These are phyloP conservation scores for Termitomyces sp. DNA, from an alignment of 768 basidiomycete species.

Conservation along the genomic window DNA sequence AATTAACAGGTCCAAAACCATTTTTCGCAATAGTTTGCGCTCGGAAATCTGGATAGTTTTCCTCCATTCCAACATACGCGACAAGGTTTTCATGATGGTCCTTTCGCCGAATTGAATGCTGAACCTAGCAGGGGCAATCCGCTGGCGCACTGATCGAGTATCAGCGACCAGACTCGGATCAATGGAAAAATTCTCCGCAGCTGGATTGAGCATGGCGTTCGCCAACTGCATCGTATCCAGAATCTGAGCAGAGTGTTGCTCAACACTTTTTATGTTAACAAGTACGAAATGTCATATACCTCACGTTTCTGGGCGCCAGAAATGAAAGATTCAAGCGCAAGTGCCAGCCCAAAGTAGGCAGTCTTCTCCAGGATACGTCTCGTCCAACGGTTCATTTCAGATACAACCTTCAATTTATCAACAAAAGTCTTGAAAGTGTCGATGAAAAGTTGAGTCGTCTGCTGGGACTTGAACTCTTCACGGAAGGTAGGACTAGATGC, in stretches of 20 bases:
- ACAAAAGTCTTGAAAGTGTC: slow-evolving; percentile 58
- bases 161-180: slow-evolving; percentile 49
- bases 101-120: slow-evolving; percentile 61
- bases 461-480: slow-evolving; percentile 67
- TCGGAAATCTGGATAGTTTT: slow-evolving; percentile 63
- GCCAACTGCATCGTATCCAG: slow-evolving; percentile 52
- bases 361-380: slow-evolving; percentile 65
- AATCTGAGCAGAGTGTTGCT: slow-evolving; percentile 30
- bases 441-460: slow-evolving; percentile 60
- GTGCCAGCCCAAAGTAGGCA: slow-evolving; percentile 59
- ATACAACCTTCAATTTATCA: slow-evolving; percentile 28
- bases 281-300: slow-evolving; percentile 30
- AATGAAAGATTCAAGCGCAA: slow-evolving; percentile 60
- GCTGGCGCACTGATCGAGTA: slow-evolving; percentile 44
- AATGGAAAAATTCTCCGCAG: slow-evolving; percentile 39
- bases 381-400: slow-evolving; percentile 34
- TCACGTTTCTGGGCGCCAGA: slow-evolving; percentile 66
- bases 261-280: neutral
- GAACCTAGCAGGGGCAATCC: slow-evolving; percentile 50
- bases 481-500: slow-evolving; percentile 60
- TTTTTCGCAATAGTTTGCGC: slow-evolving; percentile 66
- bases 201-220: slow-evolving; percentile 46
- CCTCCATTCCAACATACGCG: slow-evolving; percentile 68
- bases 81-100: slow-evolving; percentile 55
- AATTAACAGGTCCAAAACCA: slow-evolving; percentile 64